Base-by-base conservation (phyloP, 108 stramenopile species). In the Cyclostephanos invisitatus region DNA sequence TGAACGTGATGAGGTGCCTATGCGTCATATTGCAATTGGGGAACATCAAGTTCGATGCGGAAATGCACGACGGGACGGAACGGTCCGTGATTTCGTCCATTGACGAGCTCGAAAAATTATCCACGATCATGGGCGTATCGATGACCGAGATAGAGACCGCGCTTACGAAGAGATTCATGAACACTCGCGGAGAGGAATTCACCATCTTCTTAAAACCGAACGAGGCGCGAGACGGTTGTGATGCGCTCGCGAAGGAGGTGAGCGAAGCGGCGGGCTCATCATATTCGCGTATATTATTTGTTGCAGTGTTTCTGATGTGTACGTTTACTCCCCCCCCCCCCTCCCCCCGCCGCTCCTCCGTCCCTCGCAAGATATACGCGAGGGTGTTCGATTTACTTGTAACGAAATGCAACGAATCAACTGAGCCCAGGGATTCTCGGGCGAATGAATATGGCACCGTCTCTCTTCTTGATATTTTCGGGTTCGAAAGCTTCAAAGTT, bases 231-330 rank as follows among this genome's bases (percentile, higher is more conserved):
- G 95, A 97, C 60, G 92, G 91, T 6, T 77, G 93, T 40, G 96
- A 99, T 84, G 97, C 98, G 10, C 85, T 99, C 67, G 97, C 96
- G 18, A 99, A 99, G 84, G 96, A 93, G 40, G 68, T 69, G 55
- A 44, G 68, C 20, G 28, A n/a, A 61, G 5, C 2, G 18, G 2
- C 32, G 24, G 18, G 14, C 42, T 38, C 46, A 22, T 58, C 20
- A 24, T 21, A 22, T 50, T 21, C 35, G 18, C 55, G 8, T 32
- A 25, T 28, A 18, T 38, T 28, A 18, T 38, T 2, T 29, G 25
- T 56, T 20, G 40, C 18, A 28, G 29, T 18, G 4, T 56, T 32
- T 12, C 3, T 24, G 14, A 11, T 8, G 0, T 5, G 12, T 28
- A 32, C 27, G 0, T 66, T 15, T 55, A n/a, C n/a, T n/a, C n/a